These are phyloP conservation scores for Neurospora pannonica DNA, from an alignment of 495 filamentous ascomycete species.

Conservation along the genomic window DNA sequence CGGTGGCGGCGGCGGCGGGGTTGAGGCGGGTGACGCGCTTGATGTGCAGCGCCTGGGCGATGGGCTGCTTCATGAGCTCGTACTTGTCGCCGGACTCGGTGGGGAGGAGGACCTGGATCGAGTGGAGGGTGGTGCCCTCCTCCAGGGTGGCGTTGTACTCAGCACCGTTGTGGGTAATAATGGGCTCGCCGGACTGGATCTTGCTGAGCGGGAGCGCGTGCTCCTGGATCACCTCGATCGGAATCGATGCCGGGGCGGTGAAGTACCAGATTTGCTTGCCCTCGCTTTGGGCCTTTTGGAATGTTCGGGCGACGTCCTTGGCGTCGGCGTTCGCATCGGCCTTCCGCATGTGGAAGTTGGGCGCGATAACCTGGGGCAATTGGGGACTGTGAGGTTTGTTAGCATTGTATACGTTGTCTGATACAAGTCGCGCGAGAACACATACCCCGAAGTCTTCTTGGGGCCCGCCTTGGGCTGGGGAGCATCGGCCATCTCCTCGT, in stretches of 20 bases:
- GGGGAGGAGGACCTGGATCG: constrained; percentile 37
- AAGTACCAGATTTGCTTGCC: constrained; percentile 46
- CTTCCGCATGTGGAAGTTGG: constrained; percentile 24
- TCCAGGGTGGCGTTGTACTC: constrained; percentile 31
- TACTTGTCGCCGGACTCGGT: constrained; percentile 32
- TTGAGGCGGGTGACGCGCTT: constrained; percentile 33
- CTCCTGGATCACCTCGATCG: constrained; percentile 38
- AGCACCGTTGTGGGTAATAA: constrained; percentile 32
- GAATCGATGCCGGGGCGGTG: constrained; percentile 37
- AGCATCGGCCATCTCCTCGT: constrained; percentile 13
- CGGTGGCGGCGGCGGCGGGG: constrained; percentile 15
- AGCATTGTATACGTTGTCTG: background rate
- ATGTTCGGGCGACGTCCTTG: constrained; percentile 27
- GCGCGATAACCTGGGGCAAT: constrained; percentile 14
- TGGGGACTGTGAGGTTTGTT: constrained; percentile 5
- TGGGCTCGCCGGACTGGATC: constrained; percentile 22
- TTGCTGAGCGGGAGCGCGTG: constrained; percentile 33
- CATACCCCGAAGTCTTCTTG: constrained; percentile 17
- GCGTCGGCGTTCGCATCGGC: constrained; percentile 23
- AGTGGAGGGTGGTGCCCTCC: constrained; percentile 22
- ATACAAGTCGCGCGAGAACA: background rate
- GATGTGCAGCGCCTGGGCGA: constrained; percentile 35
- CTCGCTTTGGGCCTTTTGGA: constrained; percentile 32
- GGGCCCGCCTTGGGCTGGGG: constrained; percentile 13
- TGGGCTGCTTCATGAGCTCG: constrained; percentile 24